These are phyloP conservation scores for Candida bentonensis DNA, from an alignment of 805 yeast species.

Conservation along the genomic window DNA sequence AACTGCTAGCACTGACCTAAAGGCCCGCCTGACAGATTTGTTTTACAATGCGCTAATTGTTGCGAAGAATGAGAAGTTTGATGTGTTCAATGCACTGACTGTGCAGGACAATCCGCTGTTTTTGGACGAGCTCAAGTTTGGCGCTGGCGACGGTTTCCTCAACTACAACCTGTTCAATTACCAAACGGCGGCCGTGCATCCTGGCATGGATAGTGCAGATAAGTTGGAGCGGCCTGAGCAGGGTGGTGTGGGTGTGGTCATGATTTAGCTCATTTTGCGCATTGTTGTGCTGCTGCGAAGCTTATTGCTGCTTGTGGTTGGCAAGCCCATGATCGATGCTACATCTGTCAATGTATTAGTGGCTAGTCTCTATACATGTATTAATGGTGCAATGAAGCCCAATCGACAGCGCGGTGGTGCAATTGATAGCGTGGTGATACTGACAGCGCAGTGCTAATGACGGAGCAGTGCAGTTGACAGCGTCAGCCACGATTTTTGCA, in stretches of 20 bases:
- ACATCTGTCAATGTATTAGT: no score
- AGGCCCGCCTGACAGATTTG: slow-evolving; percentile 44
- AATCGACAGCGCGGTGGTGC: no score
- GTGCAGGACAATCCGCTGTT: slow-evolving; percentile 81
- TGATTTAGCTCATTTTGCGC: no score
- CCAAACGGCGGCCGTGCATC: slow-evolving; percentile 62
- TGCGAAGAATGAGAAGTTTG: slow-evolving; percentile 55
- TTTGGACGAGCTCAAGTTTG: slow-evolving; percentile 72
- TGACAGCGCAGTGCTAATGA: no score
- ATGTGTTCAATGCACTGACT: slow-evolving; percentile 88
- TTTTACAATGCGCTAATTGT: slow-evolving; percentile 64
- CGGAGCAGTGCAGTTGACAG: no score
- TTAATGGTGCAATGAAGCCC: no score
- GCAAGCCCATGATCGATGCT: no score
- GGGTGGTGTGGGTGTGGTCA: slow-evolving; percentile 84
- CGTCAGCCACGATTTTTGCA: no score
- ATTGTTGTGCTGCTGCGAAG: no score
- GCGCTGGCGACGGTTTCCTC: slow-evolving; percentile 84
- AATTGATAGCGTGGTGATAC: no score
- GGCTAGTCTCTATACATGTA: no score
- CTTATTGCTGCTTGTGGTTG: no score
- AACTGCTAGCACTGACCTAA: slow-evolving; percentile 42
- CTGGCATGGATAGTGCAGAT: slow-evolving; percentile 56
- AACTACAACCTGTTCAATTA: slow-evolving; percentile 89
- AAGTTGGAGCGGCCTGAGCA: slow-evolving; percentile 37